phyloP scores from a whole-genome alignment of 371 early-diverging fungal species.

The Amoeboaphelidium protococcarum region DNA sequence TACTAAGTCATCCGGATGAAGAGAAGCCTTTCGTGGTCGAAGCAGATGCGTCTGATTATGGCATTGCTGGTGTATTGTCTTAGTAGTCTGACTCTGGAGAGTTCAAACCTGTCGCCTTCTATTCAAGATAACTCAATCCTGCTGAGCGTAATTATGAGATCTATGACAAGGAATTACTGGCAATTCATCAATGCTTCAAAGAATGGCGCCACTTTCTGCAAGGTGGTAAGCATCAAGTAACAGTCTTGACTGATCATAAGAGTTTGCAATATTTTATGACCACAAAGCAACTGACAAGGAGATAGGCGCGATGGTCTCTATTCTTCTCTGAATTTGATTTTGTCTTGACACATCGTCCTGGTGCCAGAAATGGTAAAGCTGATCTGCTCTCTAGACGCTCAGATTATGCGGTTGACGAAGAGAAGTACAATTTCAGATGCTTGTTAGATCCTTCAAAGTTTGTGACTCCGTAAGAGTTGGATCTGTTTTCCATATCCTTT shows the following conservation, averaged over 20 bases:
- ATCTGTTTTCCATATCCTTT: no score
- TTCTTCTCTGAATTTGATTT: slow-evolving; percentile 13
- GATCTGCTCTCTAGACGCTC: slow-evolving; percentile 18
- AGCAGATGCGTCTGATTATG: slow-evolving; percentile 20
- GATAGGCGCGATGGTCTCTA: slow-evolving; percentile 14
- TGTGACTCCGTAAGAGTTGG: no score
- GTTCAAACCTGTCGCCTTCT: slow-evolving; percentile 15
- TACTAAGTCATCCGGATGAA: slow-evolving; percentile 9
- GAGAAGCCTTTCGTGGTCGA: slow-evolving; percentile 10
- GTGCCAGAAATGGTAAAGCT: slow-evolving; percentile 10
- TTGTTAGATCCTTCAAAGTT: no score
- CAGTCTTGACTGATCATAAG: slow-evolving; percentile 21
- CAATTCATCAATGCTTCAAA: slow-evolving; percentile 13
- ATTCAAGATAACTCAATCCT: slow-evolving; percentile 8
- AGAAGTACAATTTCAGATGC: no score
- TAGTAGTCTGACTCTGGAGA: slow-evolving; percentile 6
- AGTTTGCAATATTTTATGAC: slow-evolving; percentile 15
- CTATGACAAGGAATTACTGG: slow-evolving; percentile 22
- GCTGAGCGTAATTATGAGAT: slow-evolving; percentile 17
- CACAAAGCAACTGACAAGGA: slow-evolving; percentile 7
- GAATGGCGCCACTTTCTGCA: slow-evolving; percentile 17
- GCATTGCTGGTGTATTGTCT: slow-evolving; percentile 16
- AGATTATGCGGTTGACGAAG: no score
- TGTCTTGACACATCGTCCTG: slow-evolving; percentile 13
- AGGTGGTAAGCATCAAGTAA: slow-evolving; percentile 6